Conservation (phyloP, 208 protist genomes). For the Acanthamoeba triangularis region DNA sequence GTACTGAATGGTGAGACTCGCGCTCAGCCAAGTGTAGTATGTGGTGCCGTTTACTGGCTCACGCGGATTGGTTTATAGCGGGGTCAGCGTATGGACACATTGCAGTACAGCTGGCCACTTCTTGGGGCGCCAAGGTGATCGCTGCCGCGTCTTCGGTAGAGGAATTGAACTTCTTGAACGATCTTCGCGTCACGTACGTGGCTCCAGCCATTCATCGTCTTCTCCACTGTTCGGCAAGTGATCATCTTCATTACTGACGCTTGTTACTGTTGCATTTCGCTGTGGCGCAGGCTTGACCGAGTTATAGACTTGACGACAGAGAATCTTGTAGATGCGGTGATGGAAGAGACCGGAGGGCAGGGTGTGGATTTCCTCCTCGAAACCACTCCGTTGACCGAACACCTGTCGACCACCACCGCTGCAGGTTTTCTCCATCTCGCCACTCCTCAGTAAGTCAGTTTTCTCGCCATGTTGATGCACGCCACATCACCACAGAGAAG, state of each 20-base stretch:
- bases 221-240: background rate
- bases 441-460: background rate
- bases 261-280: background rate
- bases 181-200: constrained; percentile 24
- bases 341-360: constrained; percentile 52
- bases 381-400: background rate
- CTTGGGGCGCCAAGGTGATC: constrained; percentile 52
- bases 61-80: too few relatives aligned
- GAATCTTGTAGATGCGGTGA: background rate
- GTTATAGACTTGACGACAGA: constrained; percentile 37
- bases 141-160: constrained; percentile 28
- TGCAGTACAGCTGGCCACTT: constrained; percentile 46
- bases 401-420: background rate
- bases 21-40: background rate
- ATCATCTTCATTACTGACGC: background rate
- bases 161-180: constrained; percentile 18
- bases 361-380: constrained; percentile 62
- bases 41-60: too few relatives aligned
- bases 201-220: background rate
- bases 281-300: background rate
- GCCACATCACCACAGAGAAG: background rate
- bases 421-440: background rate
- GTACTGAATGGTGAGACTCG: constrained; percentile 20
- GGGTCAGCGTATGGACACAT: constrained; percentile 54
- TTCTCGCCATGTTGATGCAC: too few relatives aligned